phyloP scores from a whole-genome alignment of 306 rosid species.

The Betula pendula region DNA sequence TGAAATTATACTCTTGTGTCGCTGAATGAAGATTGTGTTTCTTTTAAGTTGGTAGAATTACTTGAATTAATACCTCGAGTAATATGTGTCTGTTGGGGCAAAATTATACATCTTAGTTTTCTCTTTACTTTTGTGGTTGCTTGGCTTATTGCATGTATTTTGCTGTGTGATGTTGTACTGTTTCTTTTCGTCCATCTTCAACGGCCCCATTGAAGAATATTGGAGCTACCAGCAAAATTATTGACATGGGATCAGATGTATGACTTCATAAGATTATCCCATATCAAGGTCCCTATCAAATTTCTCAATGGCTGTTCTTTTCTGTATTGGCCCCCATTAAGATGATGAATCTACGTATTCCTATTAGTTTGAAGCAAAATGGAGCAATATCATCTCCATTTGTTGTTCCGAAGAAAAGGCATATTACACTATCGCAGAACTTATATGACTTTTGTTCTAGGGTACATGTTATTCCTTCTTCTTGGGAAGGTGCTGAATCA shows the following conservation, averaged over 20 bases:
- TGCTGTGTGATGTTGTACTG: no score
- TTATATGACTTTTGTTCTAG: no score
- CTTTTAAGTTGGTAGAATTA: background rate
- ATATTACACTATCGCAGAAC: background rate
- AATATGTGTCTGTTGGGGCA: background rate
- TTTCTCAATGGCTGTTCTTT: background rate
- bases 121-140: no score
- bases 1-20: no score
- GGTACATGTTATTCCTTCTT: no score
- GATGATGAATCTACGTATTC: no score
- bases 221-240: background rate
- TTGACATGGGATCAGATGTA: background rate
- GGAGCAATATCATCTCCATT: background rate
- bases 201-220: no score
- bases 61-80: background rate
- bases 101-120: no score
- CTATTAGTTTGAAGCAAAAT: background rate
- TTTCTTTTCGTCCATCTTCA: no score
- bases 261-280: background rate
- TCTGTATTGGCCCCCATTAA: background rate
- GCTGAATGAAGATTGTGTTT: no score
- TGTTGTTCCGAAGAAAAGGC: background rate
- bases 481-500: background rate
- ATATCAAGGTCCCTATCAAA: background rate
- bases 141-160: no score